Evolutionary conservation across 1,284 basidiomycete genomes (phyloP).

Genomic region (Tetrapyrgos nigripes): DNA sequence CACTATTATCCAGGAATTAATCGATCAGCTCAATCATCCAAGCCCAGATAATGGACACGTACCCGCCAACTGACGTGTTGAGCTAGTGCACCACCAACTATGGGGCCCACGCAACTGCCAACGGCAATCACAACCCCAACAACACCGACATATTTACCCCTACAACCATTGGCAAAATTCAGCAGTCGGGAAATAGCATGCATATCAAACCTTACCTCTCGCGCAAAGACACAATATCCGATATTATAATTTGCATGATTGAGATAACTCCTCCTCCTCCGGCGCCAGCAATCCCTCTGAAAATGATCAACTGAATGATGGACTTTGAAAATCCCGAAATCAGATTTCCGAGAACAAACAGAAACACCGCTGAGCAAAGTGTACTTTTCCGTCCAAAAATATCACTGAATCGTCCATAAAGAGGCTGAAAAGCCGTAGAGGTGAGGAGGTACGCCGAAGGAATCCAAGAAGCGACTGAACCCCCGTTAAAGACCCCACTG

Average conservation of each 20-base stretch:
- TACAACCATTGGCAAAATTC: neutral
- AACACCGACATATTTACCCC: conserved; percentile 70
- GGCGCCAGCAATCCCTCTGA: conserved; percentile 70
- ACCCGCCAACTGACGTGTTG: conserved; percentile 70
- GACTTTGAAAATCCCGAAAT: conserved; percentile 64
- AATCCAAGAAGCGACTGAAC: conserved; percentile 74
- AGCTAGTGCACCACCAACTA: conserved; percentile 63
- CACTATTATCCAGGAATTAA: conserved; percentile 40
- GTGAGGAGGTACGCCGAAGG: conserved; percentile 70
- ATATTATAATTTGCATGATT: conserved; percentile 36
- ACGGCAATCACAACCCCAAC: conserved; percentile 59
- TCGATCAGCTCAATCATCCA: no score
- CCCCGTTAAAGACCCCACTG: conserved; percentile 68
- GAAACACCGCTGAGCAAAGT: conserved; percentile 61
- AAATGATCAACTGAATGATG: conserved; percentile 77
- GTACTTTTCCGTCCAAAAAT: conserved; percentile 79
- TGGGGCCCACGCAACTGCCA: conserved; percentile 40
- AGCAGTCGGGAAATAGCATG: neutral
- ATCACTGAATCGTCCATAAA: conserved; percentile 75
- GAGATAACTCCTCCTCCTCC: conserved; percentile 74
- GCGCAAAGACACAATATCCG: conserved; percentile 10
- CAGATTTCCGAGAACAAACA: conserved; percentile 71
- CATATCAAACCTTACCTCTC: conserved; percentile 7
- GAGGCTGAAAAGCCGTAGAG: conserved; percentile 68
- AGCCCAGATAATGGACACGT: conserved; percentile 24